Conservation (phyloP, 306 rosid genomes). For the Malus asiatica region DNA sequence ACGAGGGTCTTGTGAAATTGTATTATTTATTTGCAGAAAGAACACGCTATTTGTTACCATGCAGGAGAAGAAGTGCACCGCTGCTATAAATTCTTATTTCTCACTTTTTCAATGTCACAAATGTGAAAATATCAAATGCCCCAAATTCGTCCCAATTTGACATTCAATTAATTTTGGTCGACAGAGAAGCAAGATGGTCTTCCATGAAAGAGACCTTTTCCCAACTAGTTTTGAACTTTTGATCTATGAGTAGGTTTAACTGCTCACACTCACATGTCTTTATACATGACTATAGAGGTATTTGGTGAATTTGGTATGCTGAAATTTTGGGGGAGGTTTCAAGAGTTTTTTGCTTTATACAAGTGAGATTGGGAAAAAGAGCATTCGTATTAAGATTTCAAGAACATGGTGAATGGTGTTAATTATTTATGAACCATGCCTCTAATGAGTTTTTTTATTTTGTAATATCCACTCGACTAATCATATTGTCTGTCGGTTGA, state of each 20-base stretch:
- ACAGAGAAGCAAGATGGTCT: not conserved
- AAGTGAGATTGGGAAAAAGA: not conserved
- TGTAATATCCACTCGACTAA: no score
- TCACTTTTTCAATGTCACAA: not conserved
- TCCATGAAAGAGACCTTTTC: not conserved
- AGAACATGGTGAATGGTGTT: not conserved
- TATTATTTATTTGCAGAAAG: not conserved
- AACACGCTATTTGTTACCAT: not conserved
- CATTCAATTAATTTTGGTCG: not conserved
- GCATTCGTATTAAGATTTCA: not conserved
- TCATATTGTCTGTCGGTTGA: no score
- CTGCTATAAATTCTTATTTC: not conserved
- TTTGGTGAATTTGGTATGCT: not conserved
- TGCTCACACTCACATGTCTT: not conserved
- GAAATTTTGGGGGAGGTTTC: not conserved
- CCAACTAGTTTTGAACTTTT: not conserved
- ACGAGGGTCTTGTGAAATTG: not conserved
- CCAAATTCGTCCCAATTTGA: not conserved
- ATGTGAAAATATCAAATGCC: not conserved
- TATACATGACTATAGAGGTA: not conserved
- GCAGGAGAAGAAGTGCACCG: not conserved
- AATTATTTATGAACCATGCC: not conserved
- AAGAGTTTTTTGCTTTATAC: not conserved
- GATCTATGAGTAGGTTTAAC: not conserved
- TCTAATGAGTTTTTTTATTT: no score